These are phyloP conservation scores for Mycena latifolia DNA, from an alignment of 768 basidiomycete genomes.

Conservation along the genomic window DNA sequence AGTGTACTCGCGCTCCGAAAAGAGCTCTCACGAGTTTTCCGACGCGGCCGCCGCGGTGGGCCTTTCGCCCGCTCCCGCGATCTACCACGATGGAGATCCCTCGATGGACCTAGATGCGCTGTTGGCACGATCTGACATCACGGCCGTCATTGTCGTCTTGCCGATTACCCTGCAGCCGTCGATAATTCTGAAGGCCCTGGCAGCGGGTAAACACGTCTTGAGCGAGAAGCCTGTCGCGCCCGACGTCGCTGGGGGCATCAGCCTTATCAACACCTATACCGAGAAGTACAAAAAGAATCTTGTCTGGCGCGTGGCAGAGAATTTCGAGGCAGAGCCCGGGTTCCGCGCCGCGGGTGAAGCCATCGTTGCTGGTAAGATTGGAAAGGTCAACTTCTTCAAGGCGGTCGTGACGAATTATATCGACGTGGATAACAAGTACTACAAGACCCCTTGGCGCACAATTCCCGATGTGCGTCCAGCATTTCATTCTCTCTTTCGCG, in stretches of 20 bases:
- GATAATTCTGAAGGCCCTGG: conserved; percentile 71
- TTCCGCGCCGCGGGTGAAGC: conserved; percentile 59
- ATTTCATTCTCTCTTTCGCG: conserved; percentile 5
- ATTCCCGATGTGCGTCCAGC: conserved; percentile 74
- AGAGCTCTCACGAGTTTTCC: conserved; percentile 67
- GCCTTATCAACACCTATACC: conserved; percentile 77
- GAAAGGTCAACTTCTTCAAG: conserved; percentile 78
- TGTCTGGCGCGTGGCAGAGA: conserved; percentile 88
- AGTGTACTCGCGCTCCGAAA: conserved; percentile 84
- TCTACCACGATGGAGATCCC: conserved; percentile 69
- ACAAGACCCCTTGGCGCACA: conserved; percentile 87
- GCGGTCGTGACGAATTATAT: conserved; percentile 64
- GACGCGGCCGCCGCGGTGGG: conserved; percentile 57
- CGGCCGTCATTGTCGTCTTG: conserved; percentile 79
- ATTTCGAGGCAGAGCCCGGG: conserved; percentile 77
- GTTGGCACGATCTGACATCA: conserved; percentile 75
- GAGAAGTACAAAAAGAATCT: conserved; percentile 72
- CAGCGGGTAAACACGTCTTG: conserved; percentile 88
- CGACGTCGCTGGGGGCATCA: conserved; percentile 72
- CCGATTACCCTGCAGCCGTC: conserved; percentile 83
- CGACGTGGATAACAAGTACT: conserved; percentile 77
- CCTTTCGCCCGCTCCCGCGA: conserved; percentile 52
- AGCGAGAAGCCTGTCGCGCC: conserved; percentile 90
- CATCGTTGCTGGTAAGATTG: conserved; percentile 74
- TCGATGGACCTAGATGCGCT: conserved; percentile 68